Base-by-base conservation (phyloP, 805 yeast species). In the Candida arabinofermentans region DNA sequence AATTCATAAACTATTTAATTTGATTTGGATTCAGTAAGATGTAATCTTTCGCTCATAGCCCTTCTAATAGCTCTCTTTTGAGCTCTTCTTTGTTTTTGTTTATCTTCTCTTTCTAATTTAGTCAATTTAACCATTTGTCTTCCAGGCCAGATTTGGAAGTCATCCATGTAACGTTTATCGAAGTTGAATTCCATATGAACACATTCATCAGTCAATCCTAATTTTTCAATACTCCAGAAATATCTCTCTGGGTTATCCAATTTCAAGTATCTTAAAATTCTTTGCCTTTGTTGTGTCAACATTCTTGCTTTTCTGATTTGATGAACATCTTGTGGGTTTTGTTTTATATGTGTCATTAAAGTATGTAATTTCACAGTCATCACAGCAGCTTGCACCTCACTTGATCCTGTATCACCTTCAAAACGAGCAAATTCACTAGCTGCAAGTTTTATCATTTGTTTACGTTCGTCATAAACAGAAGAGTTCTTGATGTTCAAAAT, bases 351-450 rank as follows among this genome's bases (percentile, higher is more conserved):
- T 34, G 77, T 74, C 69, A 86, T 86, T 47, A 86, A 70, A 49
- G 77, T 81, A 51, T 83, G 86, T 52, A 93, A 87, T 55, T 78
- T 77, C 37, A 87, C 82, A 0, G 98, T 88, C 67, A 83, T 67
- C 22, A 86, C 75, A 2, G 97, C 98, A 2, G 98, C 96, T 65
- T 90, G 97, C 21, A 90, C 96, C 66, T 91, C 98, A 40, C 95
- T 80, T 2, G 96, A 86, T 3, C 96, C 97, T 1, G 96, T 86
- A 61, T 93, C 98, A 40, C 96, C 96, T 35, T 81, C 88, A 49
- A 75, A 72, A 55, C 96, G 74, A 53, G 79, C 81, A 63, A 91
- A 90, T 66, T 91, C 97, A 52, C 75, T 66, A 38, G 79, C 72
- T 1, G 97, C 96, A 35, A 83, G 61, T 35, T 66, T 65, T 2